A percentile compares a stretch with the other conserved stretches of the same genome.
Conservation (phyloP, 805 yeast genomes). For the Candida loeiensis region DNA sequence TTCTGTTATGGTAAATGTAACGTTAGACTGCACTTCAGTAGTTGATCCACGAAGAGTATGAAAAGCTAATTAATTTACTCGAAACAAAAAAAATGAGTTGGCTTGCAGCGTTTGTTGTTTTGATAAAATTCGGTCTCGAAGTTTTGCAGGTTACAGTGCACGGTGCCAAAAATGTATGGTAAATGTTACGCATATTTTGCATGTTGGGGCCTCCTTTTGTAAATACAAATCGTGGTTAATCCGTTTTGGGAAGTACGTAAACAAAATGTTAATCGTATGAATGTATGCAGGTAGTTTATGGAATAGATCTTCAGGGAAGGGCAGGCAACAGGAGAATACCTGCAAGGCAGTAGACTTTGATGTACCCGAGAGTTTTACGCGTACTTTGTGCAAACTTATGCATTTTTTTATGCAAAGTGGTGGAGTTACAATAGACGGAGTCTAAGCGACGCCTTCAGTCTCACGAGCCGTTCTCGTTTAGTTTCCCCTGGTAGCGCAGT, state of each 20-base stretch:
- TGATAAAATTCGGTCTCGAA: slow-evolving; percentile 8
- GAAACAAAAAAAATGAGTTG: slow-evolving; percentile 9
- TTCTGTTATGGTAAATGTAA: slow-evolving; percentile 1
- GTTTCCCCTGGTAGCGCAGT: background rate
- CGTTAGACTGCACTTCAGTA: slow-evolving; percentile 1
- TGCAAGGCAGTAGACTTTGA: no score
- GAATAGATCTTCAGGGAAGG: background rate
- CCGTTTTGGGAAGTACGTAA: slow-evolving; percentile 3
- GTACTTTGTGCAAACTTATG: no score
- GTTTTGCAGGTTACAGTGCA: slow-evolving; percentile 5
- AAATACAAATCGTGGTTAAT: slow-evolving; percentile 1
- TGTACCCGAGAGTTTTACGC: no score
- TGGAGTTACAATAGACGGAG: no score
- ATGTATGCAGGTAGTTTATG: background rate
- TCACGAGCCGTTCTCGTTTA: no score
- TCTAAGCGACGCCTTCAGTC: no score
- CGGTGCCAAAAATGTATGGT: background rate
- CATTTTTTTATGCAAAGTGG: no score
- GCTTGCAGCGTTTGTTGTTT: slow-evolving; percentile 10
- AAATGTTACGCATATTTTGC: background rate
- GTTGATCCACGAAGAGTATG: slow-evolving; percentile 5
- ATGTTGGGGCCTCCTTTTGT: slow-evolving; percentile 8
- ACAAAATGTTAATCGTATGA: background rate
- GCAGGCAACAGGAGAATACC: no score
- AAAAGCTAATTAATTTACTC: slow-evolving; percentile 10